Percentiles rank a stretch among this genome's conserved stretches.
Conservation (phyloP, 2,329 filamentous ascomycete species). For the Ceratocystis harringtonii region DNA sequence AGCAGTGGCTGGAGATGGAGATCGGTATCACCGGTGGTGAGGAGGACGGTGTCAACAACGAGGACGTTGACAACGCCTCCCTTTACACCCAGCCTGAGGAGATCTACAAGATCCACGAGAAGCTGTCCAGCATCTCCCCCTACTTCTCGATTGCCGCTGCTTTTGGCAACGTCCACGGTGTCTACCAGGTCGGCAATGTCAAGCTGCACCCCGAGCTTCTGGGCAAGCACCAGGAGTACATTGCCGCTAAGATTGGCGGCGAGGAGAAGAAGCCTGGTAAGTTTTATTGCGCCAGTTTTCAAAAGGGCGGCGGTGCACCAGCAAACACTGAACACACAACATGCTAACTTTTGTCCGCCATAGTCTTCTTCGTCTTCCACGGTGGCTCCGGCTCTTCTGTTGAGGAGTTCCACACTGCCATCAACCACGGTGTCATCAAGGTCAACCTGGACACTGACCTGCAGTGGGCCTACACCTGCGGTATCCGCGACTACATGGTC, state of each 20-base stretch:
- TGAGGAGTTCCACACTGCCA: constrained; percentile 79
- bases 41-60: constrained; percentile 94
- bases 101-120: constrained; percentile 80
- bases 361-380: constrained; percentile 94
- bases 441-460: constrained; percentile 98
- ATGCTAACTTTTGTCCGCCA: neutral
- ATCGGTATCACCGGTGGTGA: constrained; percentile 80
- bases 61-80: constrained; percentile 88
- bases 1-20: constrained; percentile 99
- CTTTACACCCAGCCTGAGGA: constrained; percentile 97
- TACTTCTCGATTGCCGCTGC: constrained; percentile 98
- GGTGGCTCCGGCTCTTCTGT: constrained; percentile 86
- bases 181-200: constrained; percentile 97
- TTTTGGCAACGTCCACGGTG: constrained; percentile 98
- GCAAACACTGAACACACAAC: neutral
- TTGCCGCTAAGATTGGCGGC: constrained; percentile 61
- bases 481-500: constrained; percentile 87
- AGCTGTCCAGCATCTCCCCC: constrained; percentile 69
- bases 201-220: constrained; percentile 92
- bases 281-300: neutral
- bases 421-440: constrained; percentile 91
- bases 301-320: neutral
- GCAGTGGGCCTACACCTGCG: constrained; percentile 83
- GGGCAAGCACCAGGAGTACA: constrained; percentile 86
- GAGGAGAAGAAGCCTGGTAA: constrained; percentile 59